A percentile compares a stretch with the other conserved stretches of the same genome.
phyloP scores from a whole-genome alignment of 2,329 filamentous ascomycete species.

The Cladosporium sp. region DNA sequence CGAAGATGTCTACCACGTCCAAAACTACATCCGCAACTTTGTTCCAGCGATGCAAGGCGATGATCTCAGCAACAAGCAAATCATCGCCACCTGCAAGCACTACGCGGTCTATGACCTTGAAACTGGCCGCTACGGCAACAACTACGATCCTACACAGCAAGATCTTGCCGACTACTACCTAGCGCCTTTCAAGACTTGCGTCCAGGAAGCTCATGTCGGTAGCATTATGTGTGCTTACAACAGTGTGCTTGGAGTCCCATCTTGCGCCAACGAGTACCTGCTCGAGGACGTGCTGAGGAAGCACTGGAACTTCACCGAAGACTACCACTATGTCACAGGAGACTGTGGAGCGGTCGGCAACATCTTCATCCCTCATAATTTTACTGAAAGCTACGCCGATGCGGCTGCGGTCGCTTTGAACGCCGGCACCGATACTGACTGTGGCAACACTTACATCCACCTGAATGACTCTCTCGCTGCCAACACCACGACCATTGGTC shows the following conservation, averaged over 20 bases:
- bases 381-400: constrained; percentile 42
- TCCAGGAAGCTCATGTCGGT: constrained; percentile 43
- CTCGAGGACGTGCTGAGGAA: constrained; percentile 62
- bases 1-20: constrained; percentile 37
- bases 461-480: constrained; percentile 45
- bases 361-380: constrained; percentile 52
- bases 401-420: constrained; percentile 52
- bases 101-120: constrained; percentile 40
- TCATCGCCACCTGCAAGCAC: constrained; percentile 41
- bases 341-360: constrained; percentile 66
- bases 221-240: constrained; percentile 62
- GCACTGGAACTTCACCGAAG: constrained; percentile 61
- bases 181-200: constrained; percentile 60
- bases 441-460: constrained; percentile 50
- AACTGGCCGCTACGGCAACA: constrained; percentile 46
- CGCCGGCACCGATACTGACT: constrained; percentile 57
- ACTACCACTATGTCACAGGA: constrained; percentile 60
- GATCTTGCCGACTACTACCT: constrained; percentile 66
- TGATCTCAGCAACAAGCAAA: constrained; percentile 37
- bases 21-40: constrained; percentile 33
- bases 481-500: constrained; percentile 46
- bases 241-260: constrained; percentile 60
- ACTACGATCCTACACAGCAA: constrained; percentile 59
- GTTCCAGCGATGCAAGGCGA: constrained; percentile 34
- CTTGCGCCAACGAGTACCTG: constrained; percentile 62